Evolutionary conservation across 169 alveolate species (phyloP).

Genomic region (Babesia caballi): DNA sequence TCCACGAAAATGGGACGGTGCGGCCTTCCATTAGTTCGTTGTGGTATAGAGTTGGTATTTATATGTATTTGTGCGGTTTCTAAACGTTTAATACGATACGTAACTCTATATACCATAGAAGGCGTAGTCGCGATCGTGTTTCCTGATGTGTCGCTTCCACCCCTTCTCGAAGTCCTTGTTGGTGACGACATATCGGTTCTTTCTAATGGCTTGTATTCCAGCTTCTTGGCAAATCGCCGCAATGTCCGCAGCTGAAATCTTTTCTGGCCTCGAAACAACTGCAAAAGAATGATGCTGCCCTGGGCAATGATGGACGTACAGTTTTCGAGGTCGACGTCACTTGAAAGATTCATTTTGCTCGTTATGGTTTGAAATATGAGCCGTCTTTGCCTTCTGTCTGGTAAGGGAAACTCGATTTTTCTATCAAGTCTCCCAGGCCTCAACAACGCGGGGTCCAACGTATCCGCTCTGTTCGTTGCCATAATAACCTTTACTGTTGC

Average conservation of each 20-base stretch:
- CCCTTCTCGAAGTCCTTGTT: slow-evolving; percentile 97
- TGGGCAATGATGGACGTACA: slow-evolving; percentile 53
- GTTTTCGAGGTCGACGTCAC: slow-evolving; percentile 97
- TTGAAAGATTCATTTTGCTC: slow-evolving; percentile 95
- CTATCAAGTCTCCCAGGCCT: slow-evolving; percentile 98
- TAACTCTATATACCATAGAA: slow-evolving; percentile 84
- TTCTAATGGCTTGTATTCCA: slow-evolving; percentile 99
- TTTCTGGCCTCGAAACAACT: slow-evolving; percentile 95
- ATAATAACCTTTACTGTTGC: slow-evolving; percentile 94
- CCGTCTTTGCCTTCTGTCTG: slow-evolving; percentile 97
- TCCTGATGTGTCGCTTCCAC: slow-evolving; percentile 92
- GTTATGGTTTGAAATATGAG: slow-evolving; percentile 92
- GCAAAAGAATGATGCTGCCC: not conserved
- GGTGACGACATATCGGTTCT: slow-evolving; percentile 93
- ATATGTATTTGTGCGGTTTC: too few species aligned
- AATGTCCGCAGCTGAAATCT: slow-evolving; percentile 97
- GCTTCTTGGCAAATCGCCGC: slow-evolving; percentile 98
- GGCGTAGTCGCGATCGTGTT: slow-evolving; percentile 90
- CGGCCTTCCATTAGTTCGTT: too few species aligned
- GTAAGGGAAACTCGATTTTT: slow-evolving; percentile 97
- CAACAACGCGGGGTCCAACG: slow-evolving; percentile 97
- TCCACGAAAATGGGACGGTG: too few species aligned
- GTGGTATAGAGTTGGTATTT: too few species aligned
- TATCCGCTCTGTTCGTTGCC: slow-evolving; percentile 99
- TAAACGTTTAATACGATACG: not conserved